phyloP scores from a whole-genome alignment of 345 rosid species.

The Leavenworthia alabamica region DNA sequence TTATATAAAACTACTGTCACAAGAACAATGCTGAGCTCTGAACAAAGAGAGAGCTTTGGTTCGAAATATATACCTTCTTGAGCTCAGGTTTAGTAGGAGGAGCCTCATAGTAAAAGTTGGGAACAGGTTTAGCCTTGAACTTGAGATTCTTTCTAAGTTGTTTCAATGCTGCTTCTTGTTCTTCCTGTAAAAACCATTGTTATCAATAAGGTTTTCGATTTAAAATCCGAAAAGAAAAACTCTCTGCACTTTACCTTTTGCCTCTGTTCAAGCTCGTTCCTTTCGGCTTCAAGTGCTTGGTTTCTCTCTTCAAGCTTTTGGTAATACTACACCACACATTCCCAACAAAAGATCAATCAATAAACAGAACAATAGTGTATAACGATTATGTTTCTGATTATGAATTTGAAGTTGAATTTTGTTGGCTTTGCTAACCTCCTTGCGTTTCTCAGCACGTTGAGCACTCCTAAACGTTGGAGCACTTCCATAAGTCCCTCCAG shows the following conservation, averaged over 20 bases:
- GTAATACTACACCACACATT: constrained; percentile 51
- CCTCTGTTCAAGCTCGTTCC: constrained; percentile 64
- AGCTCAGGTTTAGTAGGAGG: constrained; percentile 81
- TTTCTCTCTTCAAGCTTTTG: constrained; percentile 78
- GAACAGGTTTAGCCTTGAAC: constrained; percentile 84
- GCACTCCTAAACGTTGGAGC: constrained; percentile 83
- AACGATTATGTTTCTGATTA: not conserved
- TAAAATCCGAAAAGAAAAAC: not conserved
- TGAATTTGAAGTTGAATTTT: not conserved
- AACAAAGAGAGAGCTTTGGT: not conserved
- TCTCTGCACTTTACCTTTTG: constrained; percentile 45
- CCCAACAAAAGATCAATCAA: not conserved
- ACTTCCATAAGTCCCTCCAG: constrained; percentile 65
- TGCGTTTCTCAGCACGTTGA: constrained; percentile 86
- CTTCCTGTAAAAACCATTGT: constrained; percentile 50
- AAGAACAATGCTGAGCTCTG: constrained; percentile 1
- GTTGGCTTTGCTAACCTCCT: constrained; percentile 45
- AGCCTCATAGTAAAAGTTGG: constrained; percentile 80
- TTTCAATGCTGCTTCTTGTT: constrained; percentile 86
- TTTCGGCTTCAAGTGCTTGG: constrained; percentile 72
- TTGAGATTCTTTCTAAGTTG: constrained; percentile 82
- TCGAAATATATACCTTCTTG: constrained; percentile 58
- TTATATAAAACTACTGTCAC: not conserved
- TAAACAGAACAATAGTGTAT: constrained; percentile 5
- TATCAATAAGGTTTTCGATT: not conserved